phyloP scores from a whole-genome alignment of 2,329 filamentous ascomycete species.

The Tolypocladium cylindrosporum region DNA sequence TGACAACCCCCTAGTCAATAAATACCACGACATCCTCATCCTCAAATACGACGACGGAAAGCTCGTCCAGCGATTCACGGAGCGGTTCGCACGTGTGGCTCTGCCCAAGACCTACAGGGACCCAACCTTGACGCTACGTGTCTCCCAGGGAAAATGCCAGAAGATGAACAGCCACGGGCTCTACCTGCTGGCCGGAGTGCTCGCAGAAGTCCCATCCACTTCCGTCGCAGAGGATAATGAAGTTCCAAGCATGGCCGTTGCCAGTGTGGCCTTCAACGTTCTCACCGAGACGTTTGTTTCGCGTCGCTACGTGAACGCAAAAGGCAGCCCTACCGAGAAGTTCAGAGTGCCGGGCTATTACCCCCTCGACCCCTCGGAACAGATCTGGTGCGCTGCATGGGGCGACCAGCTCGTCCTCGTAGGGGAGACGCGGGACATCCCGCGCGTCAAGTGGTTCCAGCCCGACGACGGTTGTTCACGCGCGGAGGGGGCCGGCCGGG shows the following conservation, averaged over 20 bases:
- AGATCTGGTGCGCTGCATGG: background rate
- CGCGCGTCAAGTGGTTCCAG: background rate
- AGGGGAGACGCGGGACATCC: background rate
- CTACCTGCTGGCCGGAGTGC: background rate
- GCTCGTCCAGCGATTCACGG: background rate
- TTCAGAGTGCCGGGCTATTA: no score
- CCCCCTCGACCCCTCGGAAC: no score
- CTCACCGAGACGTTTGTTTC: background rate
- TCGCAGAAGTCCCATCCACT: background rate
- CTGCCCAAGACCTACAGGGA: background rate
- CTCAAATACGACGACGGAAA: background rate
- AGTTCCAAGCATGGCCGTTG: background rate
- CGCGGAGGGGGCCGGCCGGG: background rate
- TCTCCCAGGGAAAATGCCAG: background rate
- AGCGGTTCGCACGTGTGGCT: background rate
- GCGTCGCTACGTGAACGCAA: background rate
- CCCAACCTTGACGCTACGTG: fast-evolving
- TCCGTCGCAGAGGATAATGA: no score
- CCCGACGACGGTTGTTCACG: background rate
- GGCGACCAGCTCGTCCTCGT: background rate
- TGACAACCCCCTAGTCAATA: background rate
- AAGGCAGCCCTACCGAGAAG: background rate
- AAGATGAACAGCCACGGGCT: background rate
- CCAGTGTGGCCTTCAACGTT: background rate
- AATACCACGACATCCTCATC: background rate